These are phyloP conservation scores for Yamadazyma blattariae DNA, from an alignment of 1,139 yeast genomes.

Conservation along the genomic window DNA sequence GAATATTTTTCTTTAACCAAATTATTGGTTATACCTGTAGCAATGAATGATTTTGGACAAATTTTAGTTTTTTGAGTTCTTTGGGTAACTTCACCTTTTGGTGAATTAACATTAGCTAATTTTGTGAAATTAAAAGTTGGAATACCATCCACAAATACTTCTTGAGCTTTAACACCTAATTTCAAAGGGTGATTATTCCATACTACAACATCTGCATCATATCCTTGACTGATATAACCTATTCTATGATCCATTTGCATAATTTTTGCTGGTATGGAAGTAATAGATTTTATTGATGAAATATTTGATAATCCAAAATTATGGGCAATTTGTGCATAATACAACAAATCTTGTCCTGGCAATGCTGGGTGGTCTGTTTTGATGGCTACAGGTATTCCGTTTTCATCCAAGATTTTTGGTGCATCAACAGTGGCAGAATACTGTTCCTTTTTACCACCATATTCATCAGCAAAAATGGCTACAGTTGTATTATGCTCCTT, in stretches of 20 bases:
- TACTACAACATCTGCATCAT: conserved; percentile 6
- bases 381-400: conserved; percentile 6
- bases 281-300: conserved; percentile 4
- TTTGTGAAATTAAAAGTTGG: conserved; percentile 2
- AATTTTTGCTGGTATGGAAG: conserved; percentile 8
- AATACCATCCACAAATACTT: conserved; percentile 6
- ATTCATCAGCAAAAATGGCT: conserved; percentile 8
- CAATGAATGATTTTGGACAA: not conserved
- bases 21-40: not conserved
- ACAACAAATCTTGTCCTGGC: conserved; percentile 7
- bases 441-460: conserved; percentile 7
- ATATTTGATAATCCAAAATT: conserved; percentile 4
- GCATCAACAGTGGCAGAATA: conserved; percentile 7
- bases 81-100: not conserved
- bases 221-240: conserved; percentile 6
- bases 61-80: not conserved
- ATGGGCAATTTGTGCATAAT: conserved; percentile 7
- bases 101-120: not conserved
- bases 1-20: not conserved
- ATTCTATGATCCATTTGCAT: conserved; percentile 8
- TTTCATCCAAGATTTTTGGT: conserved; percentile 5
- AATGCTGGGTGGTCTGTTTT: conserved; percentile 8
- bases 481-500: conserved; percentile 3
- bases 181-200: conserved; percentile 6
- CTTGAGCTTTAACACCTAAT: conserved; percentile 4